Percentiles rank a stretch among this genome's conserved stretches.
These are phyloP conservation scores for Naematelia aurantialba DNA, from an alignment of 768 basidiomycete species.

Conservation along the genomic window DNA sequence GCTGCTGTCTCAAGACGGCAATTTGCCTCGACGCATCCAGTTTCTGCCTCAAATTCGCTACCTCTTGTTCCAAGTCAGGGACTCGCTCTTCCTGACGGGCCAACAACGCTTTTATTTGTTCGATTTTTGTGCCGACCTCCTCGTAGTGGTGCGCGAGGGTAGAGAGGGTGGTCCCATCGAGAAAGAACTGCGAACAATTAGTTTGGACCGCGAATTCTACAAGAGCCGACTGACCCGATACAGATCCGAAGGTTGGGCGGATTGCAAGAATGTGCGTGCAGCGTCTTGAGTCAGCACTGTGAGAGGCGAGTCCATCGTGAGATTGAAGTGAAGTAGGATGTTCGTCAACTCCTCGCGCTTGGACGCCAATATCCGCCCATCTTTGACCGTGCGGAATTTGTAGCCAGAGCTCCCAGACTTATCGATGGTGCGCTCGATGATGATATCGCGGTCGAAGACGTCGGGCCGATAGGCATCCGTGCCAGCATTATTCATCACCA, in stretches of 20 bases:
- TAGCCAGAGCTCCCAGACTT: constrained; percentile 72
- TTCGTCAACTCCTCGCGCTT: constrained; percentile 80
- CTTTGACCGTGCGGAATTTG: constrained; percentile 69
- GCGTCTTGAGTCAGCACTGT: constrained; percentile 68
- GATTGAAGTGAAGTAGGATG: constrained; percentile 92
- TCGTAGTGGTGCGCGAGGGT: constrained; percentile 86
- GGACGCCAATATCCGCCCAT: constrained; percentile 64
- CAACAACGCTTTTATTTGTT: constrained; percentile 55
- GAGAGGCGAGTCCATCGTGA: constrained; percentile 72
- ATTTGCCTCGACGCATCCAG: constrained; percentile 73
- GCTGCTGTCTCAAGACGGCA: constrained; percentile 64
- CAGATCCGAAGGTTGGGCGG: constrained; percentile 74
- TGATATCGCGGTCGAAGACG: constrained; percentile 80
- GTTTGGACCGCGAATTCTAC: constrained; percentile 1
- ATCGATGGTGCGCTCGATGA: constrained; percentile 74
- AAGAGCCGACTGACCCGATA: constrained; percentile 64
- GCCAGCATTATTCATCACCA: constrained; percentile 82
- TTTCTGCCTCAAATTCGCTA: constrained; percentile 60
- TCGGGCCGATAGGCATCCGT: constrained; percentile 80
- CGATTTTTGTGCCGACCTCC: constrained; percentile 67
- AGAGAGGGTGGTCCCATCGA: constrained; percentile 83
- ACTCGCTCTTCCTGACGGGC: constrained; percentile 55
- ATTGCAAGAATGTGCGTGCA: constrained; percentile 77
- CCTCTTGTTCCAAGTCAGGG: constrained; percentile 65
- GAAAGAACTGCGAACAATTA: constrained; percentile 68